Evolutionary conservation across 305 asterid genomes (phyloP), one percentile per base, ranked within the genome.

Genomic region (Caryopteris hybrid): DNA sequence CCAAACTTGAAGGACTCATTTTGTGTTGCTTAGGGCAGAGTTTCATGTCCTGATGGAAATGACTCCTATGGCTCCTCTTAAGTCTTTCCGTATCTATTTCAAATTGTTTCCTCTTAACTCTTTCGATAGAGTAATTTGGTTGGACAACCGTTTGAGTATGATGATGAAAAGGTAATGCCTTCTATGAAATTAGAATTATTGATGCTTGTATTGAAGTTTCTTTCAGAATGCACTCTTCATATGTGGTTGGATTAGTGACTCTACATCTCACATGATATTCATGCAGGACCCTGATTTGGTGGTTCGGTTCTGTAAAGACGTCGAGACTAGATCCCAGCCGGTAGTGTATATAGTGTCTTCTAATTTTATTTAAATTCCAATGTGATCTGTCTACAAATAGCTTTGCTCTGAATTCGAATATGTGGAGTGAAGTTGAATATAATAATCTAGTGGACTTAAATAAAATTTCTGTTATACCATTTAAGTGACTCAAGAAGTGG

Each of bases 291-390:
- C 85, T 71, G 95, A 90, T 80, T 72, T 88, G 83, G 97, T 85
- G 33, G 73, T 92, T 23, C 83, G 97, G 72, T 88, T 92, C 74
- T 92, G 98, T 79, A 92, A 90, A 75, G 97, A 92, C 80, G 88
- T 92, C 6, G 96, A 92, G 83, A 74, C 90, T 51, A 85, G 97
- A 83, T 80, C 98, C 14, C 83, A 79, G 50, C 50, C 31, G 89
- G 98, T 88, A 85, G 20, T 74, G 62, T 5, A 52, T 63, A 21
- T 23, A 27, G 22, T 41, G 13, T 71, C 46, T 69, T 71, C 65
- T 69, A 61, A 36, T 55, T 76, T 71, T 66, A 17, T 67, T 57
- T 31, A 36, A 23, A 22, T 56, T 52, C 47, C 2, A 33, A 3
- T 14, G 13, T 12, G 31, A 31, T 47, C 22, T 22, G 53, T 21